These are phyloP conservation scores for Aspergillus mulundensis DNA, from an alignment of 495 filamentous ascomycete species.

Conservation along the genomic window DNA sequence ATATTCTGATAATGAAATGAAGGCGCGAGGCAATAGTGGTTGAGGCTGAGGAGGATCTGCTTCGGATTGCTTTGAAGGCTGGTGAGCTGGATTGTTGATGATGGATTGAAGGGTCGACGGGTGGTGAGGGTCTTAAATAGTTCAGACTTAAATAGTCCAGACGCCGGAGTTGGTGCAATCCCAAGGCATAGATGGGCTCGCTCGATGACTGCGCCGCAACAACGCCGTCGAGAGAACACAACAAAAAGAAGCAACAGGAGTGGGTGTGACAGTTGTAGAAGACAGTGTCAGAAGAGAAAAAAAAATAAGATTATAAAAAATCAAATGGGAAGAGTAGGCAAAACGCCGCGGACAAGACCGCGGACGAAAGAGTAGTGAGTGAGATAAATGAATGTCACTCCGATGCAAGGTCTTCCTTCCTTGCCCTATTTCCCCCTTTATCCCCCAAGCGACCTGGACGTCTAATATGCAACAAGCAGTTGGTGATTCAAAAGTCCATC, in stretches of 20 bases:
- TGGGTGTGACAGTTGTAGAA: slow-evolving; percentile 8
- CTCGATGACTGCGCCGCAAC: slow-evolving; percentile 25
- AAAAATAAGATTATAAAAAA: slow-evolving; percentile 11
- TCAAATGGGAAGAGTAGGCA: slow-evolving; percentile 1
- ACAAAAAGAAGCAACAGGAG: slow-evolving; percentile 12
- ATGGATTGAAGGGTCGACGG: slow-evolving; percentile 16
- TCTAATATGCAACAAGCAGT: slow-evolving; percentile 12
- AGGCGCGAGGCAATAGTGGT: not conserved
- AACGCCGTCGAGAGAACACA: slow-evolving; percentile 14
- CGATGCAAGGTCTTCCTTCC: slow-evolving; percentile 13
- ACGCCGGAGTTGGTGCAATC: slow-evolving; percentile 8
- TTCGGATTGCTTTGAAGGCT: not conserved
- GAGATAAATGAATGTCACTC: slow-evolving; percentile 16
- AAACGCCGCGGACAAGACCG: not conserved
- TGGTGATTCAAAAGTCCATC: slow-evolving; percentile 26
- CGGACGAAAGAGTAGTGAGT: slow-evolving; percentile 1
- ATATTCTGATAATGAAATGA: not conserved
- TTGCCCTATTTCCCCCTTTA: slow-evolving; percentile 11
- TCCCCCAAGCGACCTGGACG: slow-evolving; percentile 9
- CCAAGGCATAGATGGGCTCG: slow-evolving; percentile 17
- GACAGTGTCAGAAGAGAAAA: not conserved
- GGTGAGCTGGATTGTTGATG: slow-evolving; percentile 15
- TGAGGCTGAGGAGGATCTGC: slow-evolving; percentile 1
- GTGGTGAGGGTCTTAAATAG: slow-evolving; percentile 25
- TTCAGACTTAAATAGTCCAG: slow-evolving; percentile 23